Percentiles rank a stretch among this genome's conserved stretches.
phyloP scores from a whole-genome alignment of 768 basidiomycete species.

The Xerocomellus intermedius region DNA sequence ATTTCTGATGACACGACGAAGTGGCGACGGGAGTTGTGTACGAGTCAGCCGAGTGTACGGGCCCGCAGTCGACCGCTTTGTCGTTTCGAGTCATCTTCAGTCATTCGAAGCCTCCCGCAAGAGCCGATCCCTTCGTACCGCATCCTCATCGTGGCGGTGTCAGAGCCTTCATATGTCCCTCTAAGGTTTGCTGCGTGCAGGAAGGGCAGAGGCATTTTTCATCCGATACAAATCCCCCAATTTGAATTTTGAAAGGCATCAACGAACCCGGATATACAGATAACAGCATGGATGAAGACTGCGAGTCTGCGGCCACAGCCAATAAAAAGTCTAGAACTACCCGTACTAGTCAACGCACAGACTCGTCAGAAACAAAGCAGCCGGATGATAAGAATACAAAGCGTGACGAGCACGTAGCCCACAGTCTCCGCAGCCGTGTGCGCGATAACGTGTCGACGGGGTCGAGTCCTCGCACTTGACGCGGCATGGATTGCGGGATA shows the following conservation, averaged over 20 bases:
- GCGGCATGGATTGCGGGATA: not conserved
- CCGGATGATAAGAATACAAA: slow-evolving; percentile 17
- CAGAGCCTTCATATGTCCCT: slow-evolving; percentile 1
- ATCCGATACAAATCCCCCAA: not conserved
- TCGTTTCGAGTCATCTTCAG: slow-evolving; percentile 3
- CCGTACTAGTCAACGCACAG: not conserved
- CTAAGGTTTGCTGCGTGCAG: not conserved
- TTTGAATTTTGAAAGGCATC: not conserved
- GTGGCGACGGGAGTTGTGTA: not conserved
- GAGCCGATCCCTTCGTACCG: not conserved
- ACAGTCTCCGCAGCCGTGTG: slow-evolving; percentile 13
- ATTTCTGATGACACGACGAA: not conserved
- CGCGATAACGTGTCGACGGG: not conserved
- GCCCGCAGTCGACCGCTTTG: not conserved
- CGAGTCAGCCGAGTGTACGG: slow-evolving; percentile 1
- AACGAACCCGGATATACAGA: not conserved
- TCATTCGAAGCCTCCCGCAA: not conserved
- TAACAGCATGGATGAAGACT: not conserved
- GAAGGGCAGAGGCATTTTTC: not conserved
- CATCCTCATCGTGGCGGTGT: slow-evolving; percentile 4
- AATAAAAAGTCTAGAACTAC: not conserved
- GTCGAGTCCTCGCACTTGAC: not conserved
- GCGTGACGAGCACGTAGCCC: slow-evolving; percentile 10
- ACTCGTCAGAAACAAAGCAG: slow-evolving; percentile 17
- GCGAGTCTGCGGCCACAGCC: not conserved